Conservation (phyloP, 108 stramenopile genomes). For the Parietichytrium sp. region DNA sequence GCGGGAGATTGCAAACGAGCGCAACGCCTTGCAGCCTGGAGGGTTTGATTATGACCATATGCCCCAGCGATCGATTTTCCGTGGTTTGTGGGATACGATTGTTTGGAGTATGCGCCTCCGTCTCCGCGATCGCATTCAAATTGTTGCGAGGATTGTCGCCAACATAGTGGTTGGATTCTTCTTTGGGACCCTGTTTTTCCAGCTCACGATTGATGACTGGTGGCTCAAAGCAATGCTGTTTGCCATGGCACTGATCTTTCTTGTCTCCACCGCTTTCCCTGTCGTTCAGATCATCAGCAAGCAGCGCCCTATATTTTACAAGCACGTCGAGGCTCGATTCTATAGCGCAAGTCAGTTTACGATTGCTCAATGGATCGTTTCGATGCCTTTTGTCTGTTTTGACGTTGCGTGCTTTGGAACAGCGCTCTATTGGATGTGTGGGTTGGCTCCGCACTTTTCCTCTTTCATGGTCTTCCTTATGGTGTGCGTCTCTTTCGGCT, state of each 20-base stretch:
- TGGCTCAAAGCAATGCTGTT: conserved; percentile 41
- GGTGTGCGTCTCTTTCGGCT: conserved; percentile 53
- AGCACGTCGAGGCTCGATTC: conserved; percentile 77
- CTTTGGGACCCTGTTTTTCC: conserved; percentile 48
- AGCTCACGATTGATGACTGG: not conserved
- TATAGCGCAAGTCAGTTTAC: conserved; percentile 67
- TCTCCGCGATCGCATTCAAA: conserved; percentile 62
- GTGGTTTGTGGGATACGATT: conserved; percentile 36
- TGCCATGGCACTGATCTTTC: conserved; percentile 60
- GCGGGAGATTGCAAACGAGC: too few species aligned
- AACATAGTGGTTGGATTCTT: conserved; percentile 66
- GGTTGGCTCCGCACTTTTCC: conserved; percentile 42
- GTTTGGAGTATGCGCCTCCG: conserved; percentile 58
- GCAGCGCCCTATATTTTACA: conserved; percentile 73
- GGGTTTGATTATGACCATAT: not conserved
- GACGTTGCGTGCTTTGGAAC: conserved; percentile 48
- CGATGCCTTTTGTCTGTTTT: not conserved
- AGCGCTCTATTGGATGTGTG: conserved; percentile 54
- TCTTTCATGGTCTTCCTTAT: conserved; percentile 51
- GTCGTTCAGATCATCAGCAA: conserved; percentile 71
- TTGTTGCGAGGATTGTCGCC: conserved; percentile 59
- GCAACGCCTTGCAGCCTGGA: not conserved
- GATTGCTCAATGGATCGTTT: not conserved
- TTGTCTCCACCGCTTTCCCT: conserved; percentile 66
- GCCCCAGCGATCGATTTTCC: not conserved